phyloP scores from a whole-genome alignment of 805 yeast genomes.

The Ogataea henricii region DNA sequence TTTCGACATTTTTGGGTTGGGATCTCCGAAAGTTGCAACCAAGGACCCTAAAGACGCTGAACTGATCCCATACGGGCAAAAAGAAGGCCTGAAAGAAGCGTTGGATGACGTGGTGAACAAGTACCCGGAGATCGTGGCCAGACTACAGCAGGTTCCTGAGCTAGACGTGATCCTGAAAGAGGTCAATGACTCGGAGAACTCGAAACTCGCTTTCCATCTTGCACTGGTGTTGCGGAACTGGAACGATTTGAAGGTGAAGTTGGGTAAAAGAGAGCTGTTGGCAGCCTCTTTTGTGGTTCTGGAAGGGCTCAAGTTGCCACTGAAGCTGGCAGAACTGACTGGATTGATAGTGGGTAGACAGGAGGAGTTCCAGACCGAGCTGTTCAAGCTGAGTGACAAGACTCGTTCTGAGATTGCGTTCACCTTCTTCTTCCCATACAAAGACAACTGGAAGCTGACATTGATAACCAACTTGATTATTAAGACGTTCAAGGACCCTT shows the following conservation, averaged over 20 bases:
- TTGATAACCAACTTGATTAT: slow-evolving; percentile 23
- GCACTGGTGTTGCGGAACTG: slow-evolving; percentile 54
- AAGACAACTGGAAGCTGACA: slow-evolving; percentile 51
- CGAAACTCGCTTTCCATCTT: slow-evolving; percentile 44
- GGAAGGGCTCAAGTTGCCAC: slow-evolving; percentile 71
- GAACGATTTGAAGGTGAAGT: slow-evolving; percentile 36
- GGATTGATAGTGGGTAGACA: slow-evolving; percentile 43
- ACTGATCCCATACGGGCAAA: slow-evolving; percentile 15
- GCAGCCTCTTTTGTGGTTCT: slow-evolving; percentile 56
- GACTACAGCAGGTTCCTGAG: slow-evolving; percentile 12
- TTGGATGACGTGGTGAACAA: slow-evolving; percentile 23
- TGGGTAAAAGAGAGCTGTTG: slow-evolving; percentile 29
- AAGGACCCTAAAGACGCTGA: slow-evolving; percentile 11
- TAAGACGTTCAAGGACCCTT: slow-evolving; percentile 17
- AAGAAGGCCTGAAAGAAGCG: slow-evolving; percentile 12
- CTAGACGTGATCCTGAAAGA: slow-evolving; percentile 20
- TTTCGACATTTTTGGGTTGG: slow-evolving; percentile 57
- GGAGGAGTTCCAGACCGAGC: slow-evolving; percentile 28
- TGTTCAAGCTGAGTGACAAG: slow-evolving; percentile 32
- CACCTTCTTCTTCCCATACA: slow-evolving; percentile 52
- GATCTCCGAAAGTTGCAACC: slow-evolving; percentile 23
- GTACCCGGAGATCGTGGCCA: slow-evolving; percentile 22
- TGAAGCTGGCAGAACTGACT: slow-evolving; percentile 53
- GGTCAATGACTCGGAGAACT: slow-evolving; percentile 23
- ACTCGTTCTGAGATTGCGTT: slow-evolving; percentile 62